Evolutionary conservation across 306 rosid genomes (phyloP), one percentile per base, ranked within the genome.

Genomic region (Purshia tridentata): DNA sequence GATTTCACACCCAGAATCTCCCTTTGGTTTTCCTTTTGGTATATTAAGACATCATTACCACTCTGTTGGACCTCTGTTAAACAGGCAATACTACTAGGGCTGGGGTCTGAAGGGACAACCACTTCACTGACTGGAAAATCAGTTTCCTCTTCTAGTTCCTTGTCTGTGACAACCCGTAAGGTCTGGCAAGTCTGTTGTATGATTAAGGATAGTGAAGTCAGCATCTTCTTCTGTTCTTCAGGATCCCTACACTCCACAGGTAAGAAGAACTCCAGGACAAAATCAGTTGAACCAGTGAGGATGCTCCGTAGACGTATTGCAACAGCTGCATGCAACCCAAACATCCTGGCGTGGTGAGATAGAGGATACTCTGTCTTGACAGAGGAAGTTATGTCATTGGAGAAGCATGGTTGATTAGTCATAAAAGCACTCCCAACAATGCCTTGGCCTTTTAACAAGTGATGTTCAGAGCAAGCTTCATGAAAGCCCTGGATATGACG

Each of bases 401-500:
- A 87, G 85, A 95, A 92, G 86, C 96, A 86, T 0, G 97, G 91
- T 68, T 92, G 88, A 69, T 95, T 95, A 10, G 96, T 90, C 90
- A 73, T 67, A 64, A 90, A 91, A 48, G 99, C 99, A 72, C 79
- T 70, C 56, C 99, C 99, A 22, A 83, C 95, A 55, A 95, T 80
- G 59, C 99, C 99, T 91, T 90, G 89, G 65, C 98, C 98, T 81
- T 76, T 95, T 71, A 95, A 83, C 88, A 95, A 81, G 88, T 95
- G 99, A 88, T 91, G 98, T 75, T 92, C 99, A 8, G 92, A 87
- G 87, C 99, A 95, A 73, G 92, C 97, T 91, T 95, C 98, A 1
- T 95, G 97, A 75, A 95, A 95, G 44, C 41, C 69, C 77, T 39
- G 83, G 76, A 84, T 45, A 29, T 59, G 42, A 18, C 80, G 88